Evolutionary conservation across 805 yeast species (phyloP).

Genomic region (Wickerhamiella siamensis): DNA sequence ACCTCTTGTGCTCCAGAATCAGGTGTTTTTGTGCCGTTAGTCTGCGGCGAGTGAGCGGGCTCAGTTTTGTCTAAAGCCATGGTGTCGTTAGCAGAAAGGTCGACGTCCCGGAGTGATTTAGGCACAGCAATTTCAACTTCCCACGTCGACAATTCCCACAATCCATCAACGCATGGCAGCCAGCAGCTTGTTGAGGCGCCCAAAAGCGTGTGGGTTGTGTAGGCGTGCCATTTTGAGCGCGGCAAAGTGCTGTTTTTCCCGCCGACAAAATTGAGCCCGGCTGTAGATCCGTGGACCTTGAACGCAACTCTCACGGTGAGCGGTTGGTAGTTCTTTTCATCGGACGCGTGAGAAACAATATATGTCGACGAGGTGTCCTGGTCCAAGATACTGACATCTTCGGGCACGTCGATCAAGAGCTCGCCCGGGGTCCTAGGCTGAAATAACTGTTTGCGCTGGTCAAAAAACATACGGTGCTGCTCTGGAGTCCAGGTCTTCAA

Average conservation of each 20-base stretch:
- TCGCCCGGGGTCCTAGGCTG: conserved; percentile 41
- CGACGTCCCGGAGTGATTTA: conserved; percentile 60
- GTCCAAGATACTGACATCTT: conserved; percentile 43
- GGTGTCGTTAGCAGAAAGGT: conserved; percentile 11
- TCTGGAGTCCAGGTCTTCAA: conserved; percentile 19
- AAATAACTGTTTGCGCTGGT: conserved; percentile 20
- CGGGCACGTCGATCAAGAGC: conserved; percentile 48
- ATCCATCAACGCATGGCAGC: conserved; percentile 89
- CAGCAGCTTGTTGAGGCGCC: conserved; percentile 84
- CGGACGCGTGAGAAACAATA: conserved; percentile 23
- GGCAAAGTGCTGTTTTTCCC: conserved; percentile 32
- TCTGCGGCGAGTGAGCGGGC: conserved; percentile 6
- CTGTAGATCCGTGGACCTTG: conserved; percentile 46
- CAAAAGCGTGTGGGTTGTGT: conserved; percentile 64
- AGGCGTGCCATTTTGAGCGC: conserved; percentile 60
- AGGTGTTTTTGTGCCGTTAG: conserved; percentile 9
- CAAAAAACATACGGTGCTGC: conserved; percentile 15
- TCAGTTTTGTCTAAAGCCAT: background rate
- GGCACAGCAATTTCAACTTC: conserved; percentile 78
- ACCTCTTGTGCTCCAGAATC: conserved; percentile 8
- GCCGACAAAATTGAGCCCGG: conserved; percentile 56
- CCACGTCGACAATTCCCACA: conserved; percentile 87
- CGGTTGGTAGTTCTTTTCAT: conserved; percentile 42
- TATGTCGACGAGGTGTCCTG: conserved; percentile 30
- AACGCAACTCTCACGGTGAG: conserved; percentile 57